Evolutionary conservation across 345 rosid genomes (phyloP).

Genomic region (Iberis pinnata): DNA sequence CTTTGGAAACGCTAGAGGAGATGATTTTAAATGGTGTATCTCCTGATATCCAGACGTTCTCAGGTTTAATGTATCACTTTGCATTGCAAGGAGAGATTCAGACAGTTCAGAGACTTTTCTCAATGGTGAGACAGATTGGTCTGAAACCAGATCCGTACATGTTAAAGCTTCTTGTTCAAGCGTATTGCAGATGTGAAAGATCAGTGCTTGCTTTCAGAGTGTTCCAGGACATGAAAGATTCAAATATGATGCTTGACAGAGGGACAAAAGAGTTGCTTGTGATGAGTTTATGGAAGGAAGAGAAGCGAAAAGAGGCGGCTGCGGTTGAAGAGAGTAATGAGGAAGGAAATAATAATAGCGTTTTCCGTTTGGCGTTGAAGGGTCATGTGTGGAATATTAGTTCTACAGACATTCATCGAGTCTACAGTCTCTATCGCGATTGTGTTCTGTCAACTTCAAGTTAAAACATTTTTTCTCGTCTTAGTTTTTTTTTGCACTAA

Average conservation of each 20-base stretch:
- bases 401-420: conserved; percentile 52
- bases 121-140: conserved; percentile 65
- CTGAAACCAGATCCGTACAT: conserved; percentile 64
- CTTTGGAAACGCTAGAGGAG: conserved; percentile 62
- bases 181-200: conserved; percentile 70
- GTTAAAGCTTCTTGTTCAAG: conserved; percentile 66
- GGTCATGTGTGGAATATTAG: conserved; percentile 81
- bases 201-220: conserved; percentile 73
- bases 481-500: no score
- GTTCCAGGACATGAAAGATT: conserved; percentile 65
- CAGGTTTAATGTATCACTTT: conserved; percentile 77
- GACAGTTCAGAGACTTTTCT: conserved; percentile 61
- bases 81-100: conserved; percentile 66
- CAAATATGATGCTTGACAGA: conserved; percentile 51
- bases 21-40: conserved; percentile 48
- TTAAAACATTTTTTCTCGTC: not conserved
- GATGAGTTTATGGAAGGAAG: conserved; percentile 89
- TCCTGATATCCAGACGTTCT: conserved; percentile 82
- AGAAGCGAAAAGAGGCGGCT: conserved; percentile 81
- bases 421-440: conserved; percentile 49
- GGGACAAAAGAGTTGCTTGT: conserved; percentile 72
- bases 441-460: conserved; percentile 25
- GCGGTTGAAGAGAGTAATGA: conserved; percentile 52
- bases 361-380: conserved; percentile 43
- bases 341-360: conserved; percentile 16